A percentile compares a stretch with the other conserved stretches of the same genome.
phyloP scores from a whole-genome alignment of 139 green algal genomes.

The Bryopsis sp. region DNA sequence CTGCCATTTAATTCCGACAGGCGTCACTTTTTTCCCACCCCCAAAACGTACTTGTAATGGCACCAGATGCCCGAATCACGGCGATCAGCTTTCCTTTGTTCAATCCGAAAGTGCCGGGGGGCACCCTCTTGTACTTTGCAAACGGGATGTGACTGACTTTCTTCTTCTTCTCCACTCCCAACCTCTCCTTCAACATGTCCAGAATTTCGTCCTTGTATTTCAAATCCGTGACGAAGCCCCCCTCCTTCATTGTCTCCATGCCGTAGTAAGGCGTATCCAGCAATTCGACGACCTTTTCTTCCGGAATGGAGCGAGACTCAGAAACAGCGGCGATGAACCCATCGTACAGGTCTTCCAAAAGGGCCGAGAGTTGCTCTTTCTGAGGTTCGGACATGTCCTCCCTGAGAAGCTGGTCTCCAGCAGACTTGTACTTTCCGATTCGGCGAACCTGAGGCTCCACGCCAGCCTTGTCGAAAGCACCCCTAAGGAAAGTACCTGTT shows the following conservation, averaged over 20 bases:
- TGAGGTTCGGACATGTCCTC: constrained; percentile 74
- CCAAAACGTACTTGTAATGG: constrained; percentile 33
- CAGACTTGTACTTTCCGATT: constrained; percentile 80
- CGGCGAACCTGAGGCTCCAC: constrained; percentile 81
- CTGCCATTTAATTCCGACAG: no score
- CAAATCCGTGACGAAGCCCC: constrained; percentile 62
- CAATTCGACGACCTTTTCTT: constrained; percentile 54
- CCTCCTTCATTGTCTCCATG: constrained; percentile 39
- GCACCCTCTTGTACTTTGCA: constrained; percentile 56
- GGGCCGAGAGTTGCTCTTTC: constrained; percentile 66
- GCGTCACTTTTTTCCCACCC: no score
- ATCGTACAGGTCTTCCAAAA: constrained; percentile 81
- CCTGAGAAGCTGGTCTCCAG: constrained; percentile 88
- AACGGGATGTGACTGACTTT: constrained; percentile 44
- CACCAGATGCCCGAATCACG: constrained; percentile 68
- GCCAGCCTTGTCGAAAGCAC: constrained; percentile 85
- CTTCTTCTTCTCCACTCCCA: constrained; percentile 23
- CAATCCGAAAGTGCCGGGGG: constrained; percentile 52
- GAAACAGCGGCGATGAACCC: constrained; percentile 58
- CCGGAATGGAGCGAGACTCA: constrained; percentile 45
- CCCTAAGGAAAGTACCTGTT: constrained; percentile 72
- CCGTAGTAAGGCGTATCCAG: constrained; percentile 73
- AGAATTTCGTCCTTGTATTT: constrained; percentile 85
- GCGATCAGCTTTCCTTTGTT: constrained; percentile 64
- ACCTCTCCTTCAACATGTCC: constrained; percentile 57